Conservation (phyloP, 768 basidiomycete species). For the Podaxis mareebaensis region DNA sequence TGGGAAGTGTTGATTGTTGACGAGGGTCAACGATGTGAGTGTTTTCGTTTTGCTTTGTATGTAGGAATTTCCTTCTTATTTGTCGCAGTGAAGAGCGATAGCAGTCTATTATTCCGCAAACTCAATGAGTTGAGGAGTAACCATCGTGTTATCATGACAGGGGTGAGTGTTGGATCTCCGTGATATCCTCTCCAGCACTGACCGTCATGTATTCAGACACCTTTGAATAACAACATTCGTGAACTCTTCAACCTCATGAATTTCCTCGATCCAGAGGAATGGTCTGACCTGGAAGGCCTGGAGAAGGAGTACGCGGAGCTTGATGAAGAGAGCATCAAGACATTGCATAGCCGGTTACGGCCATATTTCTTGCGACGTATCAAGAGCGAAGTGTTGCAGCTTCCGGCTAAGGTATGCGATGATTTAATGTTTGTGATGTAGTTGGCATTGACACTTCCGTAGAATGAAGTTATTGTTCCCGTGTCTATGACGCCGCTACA, state of each 20-base stretch:
- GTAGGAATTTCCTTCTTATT: constrained; percentile 9
- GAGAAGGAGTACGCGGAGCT: constrained; percentile 77
- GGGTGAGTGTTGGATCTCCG: constrained; percentile 44
- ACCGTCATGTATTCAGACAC: constrained; percentile 55
- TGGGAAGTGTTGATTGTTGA: constrained; percentile 97
- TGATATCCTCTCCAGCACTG: not conserved
- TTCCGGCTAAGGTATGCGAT: constrained; percentile 80
- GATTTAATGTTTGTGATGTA: not conserved
- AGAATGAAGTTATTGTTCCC: constrained; percentile 93
- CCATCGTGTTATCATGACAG: constrained; percentile 89
- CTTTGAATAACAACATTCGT: constrained; percentile 94
- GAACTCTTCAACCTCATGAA: constrained; percentile 98
- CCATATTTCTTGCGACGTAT: constrained; percentile 94
- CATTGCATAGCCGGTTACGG: constrained; percentile 74
- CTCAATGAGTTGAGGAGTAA: constrained; percentile 75
- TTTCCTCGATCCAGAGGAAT: constrained; percentile 80
- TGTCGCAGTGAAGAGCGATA: constrained; percentile 79
- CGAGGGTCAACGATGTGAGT: constrained; percentile 87
- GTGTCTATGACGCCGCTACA: constrained; percentile 86
- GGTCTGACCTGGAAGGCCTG: constrained; percentile 74
- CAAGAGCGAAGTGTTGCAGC: constrained; percentile 88
- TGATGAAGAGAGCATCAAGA: constrained; percentile 75
- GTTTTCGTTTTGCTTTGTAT: not conserved
- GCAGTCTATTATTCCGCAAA: constrained; percentile 76
- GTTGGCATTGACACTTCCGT: constrained; percentile 1